A percentile compares a stretch with the other conserved stretches of the same genome.
These are phyloP conservation scores for Chalaropsis ovoidea DNA, from an alignment of 2,329 filamentous ascomycete genomes.

Conservation along the genomic window DNA sequence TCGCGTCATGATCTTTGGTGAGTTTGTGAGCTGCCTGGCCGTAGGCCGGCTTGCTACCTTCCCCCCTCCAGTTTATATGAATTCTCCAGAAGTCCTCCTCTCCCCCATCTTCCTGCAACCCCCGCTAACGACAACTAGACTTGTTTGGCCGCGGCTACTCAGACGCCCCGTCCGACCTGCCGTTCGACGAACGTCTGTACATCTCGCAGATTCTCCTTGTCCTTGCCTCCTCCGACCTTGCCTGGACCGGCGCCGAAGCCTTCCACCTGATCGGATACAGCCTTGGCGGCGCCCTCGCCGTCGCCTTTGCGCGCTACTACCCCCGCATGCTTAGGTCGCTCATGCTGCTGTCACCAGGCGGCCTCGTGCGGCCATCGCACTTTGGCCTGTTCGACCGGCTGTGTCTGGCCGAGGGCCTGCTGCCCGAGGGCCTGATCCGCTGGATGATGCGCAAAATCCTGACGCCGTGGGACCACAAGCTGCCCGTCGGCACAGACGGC, in stretches of 20 bases:
- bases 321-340: slow-evolving; percentile 53
- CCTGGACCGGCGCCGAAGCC: slow-evolving; percentile 44
- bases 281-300: slow-evolving; percentile 63
- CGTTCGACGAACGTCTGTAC: slow-evolving; percentile 56
- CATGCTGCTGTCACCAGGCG: slow-evolving; percentile 56
- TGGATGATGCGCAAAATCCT: slow-evolving; percentile 44
- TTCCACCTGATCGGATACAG: slow-evolving; percentile 73
- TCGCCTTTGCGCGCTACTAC: slow-evolving; percentile 59
- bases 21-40: slow-evolving; percentile 30
- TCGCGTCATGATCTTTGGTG: slow-evolving; percentile 68
- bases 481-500: slow-evolving; percentile 33
- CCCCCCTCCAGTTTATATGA: not conserved
- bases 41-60: too few species aligned
- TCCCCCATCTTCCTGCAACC: not conserved
- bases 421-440: slow-evolving; percentile 51
- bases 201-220: slow-evolving; percentile 54
- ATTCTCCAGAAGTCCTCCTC: not conserved
- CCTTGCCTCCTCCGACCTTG: slow-evolving; percentile 50
- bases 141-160: slow-evolving; percentile 70
- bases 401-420: slow-evolving; percentile 49
- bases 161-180: slow-evolving; percentile 51
- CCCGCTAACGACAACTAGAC: slow-evolving; percentile 37
- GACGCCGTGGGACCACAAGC: slow-evolving; percentile 34
- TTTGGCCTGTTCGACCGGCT: slow-evolving; percentile 52
- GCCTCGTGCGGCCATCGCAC: slow-evolving; percentile 54